A percentile compares a stretch with the other conserved stretches of the same genome.
Evolutionary conservation across 345 rosid species (phyloP).

Genomic region (Moricandia arvensis): DNA sequence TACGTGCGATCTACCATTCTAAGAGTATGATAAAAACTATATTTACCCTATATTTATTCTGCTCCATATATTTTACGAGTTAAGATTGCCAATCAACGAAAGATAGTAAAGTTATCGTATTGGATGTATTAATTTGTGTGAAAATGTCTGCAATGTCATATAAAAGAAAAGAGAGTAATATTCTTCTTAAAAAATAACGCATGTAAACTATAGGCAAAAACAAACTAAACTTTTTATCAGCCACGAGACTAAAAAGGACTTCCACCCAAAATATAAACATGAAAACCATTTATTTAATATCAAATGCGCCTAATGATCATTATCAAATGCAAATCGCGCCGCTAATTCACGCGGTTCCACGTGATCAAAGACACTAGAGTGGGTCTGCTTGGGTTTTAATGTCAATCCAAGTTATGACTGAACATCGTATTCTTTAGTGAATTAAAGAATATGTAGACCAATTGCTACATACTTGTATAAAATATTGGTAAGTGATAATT

Average conservation of each 20-base stretch:
- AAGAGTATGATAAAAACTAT: too few relatives aligned
- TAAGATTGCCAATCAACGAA: too few relatives aligned
- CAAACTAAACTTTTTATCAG: not conserved
- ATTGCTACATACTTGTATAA: not conserved
- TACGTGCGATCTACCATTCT: too few relatives aligned
- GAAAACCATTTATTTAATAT: not conserved
- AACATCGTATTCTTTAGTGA: not conserved
- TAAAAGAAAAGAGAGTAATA: too few relatives aligned
- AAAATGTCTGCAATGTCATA: too few relatives aligned
- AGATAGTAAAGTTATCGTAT: too few relatives aligned
- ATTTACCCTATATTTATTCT: too few relatives aligned
- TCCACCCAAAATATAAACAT: not conserved
- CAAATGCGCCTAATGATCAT: conserved; percentile 1
- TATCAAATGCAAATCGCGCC: conserved; percentile 38
- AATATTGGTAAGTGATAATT: not conserved
- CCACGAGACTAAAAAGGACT: not conserved
- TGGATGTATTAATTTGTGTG: too few relatives aligned
- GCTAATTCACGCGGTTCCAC: conserved; percentile 53
- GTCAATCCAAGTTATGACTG: not conserved
- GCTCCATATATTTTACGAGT: too few relatives aligned
- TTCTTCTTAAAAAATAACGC: too few relatives aligned
- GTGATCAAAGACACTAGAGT: conserved; percentile 41
- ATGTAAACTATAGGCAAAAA: not conserved
- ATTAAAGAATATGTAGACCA: not conserved
- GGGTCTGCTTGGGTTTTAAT: conserved; percentile 24